Percentiles rank a stretch among this genome's conserved stretches.
These are phyloP conservation scores for Chloranthus sessilifolius DNA, from an alignment of 164 flowering plant genomes.

Conservation along the genomic window DNA sequence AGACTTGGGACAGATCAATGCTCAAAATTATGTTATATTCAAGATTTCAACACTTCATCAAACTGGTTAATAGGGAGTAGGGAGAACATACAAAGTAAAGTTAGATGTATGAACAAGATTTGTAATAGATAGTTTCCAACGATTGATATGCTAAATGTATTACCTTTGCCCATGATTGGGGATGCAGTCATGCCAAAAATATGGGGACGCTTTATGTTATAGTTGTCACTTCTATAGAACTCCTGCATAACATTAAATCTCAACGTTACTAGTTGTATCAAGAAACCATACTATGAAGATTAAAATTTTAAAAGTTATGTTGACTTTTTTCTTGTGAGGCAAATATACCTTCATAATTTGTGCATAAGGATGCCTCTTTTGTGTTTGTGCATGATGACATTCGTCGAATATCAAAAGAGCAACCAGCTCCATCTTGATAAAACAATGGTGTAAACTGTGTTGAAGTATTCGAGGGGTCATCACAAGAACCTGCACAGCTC, in stretches of 20 bases:
- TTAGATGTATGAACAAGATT: no score
- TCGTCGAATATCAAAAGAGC: conserved; percentile 94
- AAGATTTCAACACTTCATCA: no score
- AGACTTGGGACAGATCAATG: no score
- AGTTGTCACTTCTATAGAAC: conserved; percentile 36
- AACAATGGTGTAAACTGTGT: conserved; percentile 67
- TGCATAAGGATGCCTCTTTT: conserved; percentile 90
- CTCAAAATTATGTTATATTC: no score
- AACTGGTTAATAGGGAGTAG: no score
- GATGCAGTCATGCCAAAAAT: conserved; percentile 99
- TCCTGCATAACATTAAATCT: conserved; percentile 32
- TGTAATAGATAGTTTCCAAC: neutral
- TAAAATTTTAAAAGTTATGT: no score
- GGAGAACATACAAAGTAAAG: no score
- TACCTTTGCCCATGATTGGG: conserved; percentile 91
- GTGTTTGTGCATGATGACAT: conserved; percentile 93
- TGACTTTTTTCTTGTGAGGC: no score
- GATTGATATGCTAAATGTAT: conserved; percentile 2
- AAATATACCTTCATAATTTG: conserved; percentile 75
- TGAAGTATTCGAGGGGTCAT: conserved; percentile 89
- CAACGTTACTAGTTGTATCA: neutral
- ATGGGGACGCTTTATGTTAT: conserved; percentile 50
- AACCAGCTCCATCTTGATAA: conserved; percentile 74
- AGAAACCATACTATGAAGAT: no score
- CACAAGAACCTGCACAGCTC: conserved; percentile 72